phyloP scores from a whole-genome alignment of 2,329 filamentous ascomycete species.

The Neurospora sp. region DNA sequence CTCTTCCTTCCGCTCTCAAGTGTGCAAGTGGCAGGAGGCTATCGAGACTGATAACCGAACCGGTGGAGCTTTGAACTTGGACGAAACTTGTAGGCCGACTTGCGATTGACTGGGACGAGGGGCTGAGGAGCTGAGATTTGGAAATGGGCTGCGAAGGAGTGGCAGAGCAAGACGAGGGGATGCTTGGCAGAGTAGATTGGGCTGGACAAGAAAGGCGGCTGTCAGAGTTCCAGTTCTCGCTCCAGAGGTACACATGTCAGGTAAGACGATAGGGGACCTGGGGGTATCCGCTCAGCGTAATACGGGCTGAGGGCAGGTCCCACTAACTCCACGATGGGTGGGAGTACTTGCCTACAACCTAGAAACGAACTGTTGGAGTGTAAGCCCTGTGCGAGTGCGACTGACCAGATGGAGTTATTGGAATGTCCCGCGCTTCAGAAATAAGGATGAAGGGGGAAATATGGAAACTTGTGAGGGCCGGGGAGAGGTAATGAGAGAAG shows the following conservation, averaged over 20 bases:
- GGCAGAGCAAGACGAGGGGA: not conserved
- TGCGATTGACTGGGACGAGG: constrained; percentile 1
- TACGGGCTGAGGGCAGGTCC: not conserved
- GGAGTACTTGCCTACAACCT: not conserved
- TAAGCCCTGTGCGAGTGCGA: not conserved
- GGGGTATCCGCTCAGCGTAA: not conserved
- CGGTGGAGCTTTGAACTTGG: not conserved
- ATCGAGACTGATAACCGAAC: not conserved
- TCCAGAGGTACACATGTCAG: not conserved
- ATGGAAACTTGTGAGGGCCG: not conserved
- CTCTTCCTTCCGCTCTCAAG: constrained; percentile 4
- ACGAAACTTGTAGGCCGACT: not conserved
- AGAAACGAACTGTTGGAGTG: not conserved
- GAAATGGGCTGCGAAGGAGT: not conserved
- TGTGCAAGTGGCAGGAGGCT: constrained; percentile 4
- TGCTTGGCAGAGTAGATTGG: not conserved
- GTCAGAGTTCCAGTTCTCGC: not conserved
- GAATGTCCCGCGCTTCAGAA: not conserved
- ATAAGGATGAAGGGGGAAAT: not conserved
- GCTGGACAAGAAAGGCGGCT: not conserved
- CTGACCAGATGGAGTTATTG: not conserved
- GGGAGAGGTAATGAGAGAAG: not conserved
- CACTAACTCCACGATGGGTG: not conserved
- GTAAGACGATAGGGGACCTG: not conserved
- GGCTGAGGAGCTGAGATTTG: constrained; percentile 8